Evolutionary conservation across 1,284 basidiomycete genomes (phyloP), one percentile per base, ranked within the genome.

Genomic region (Lentinula novae-zelandiae): DNA sequence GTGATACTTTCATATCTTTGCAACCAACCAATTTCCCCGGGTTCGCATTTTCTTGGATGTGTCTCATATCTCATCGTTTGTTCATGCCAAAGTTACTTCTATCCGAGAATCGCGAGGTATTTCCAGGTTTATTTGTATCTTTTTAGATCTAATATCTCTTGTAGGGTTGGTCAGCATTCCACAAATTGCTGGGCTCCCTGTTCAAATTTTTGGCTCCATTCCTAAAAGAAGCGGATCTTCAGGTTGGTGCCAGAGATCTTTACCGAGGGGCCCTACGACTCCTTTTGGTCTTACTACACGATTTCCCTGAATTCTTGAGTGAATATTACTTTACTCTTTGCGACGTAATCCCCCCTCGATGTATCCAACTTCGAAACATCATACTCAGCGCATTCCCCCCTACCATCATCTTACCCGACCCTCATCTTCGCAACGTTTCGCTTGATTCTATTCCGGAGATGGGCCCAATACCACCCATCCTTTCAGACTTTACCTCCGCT

Each of bases 1-100:
- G 94, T 72, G 96, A 98, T 72, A 95, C 94, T 5, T 90, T 98
- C 73, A 96, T 95, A 74, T 97, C 96, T 50, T 79, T 97, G 63
- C 96, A 99, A 74, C 97, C 97, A 2, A 90, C 89, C 5, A 96
- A 96, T 76, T 99, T 98, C 80, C 97, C 97, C 7, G 92, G 95
- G 42, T 99, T 99, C 74, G 92, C 96, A 1, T 99, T 98, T 76
- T 96, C 95, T 34, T 99, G 97, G 97, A 89, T 98, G 81, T 92
- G 91, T 67, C 81, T 99, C 57, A 89, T 99, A 67, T 98, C 96
- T 50, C 97, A 99, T 75, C 84, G 96, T 59, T 79, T 96, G 57
- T 98, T 99, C 82, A 96, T 99, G 93, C 95, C 97, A 13, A 97
- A 98, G 75, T 76, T 99, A 59, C 82, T 99, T 36, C 75, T 88